Evolutionary conservation across 2,329 filamentous ascomycete genomes (phyloP).

Genomic region (Remersonia thermophila): DNA sequence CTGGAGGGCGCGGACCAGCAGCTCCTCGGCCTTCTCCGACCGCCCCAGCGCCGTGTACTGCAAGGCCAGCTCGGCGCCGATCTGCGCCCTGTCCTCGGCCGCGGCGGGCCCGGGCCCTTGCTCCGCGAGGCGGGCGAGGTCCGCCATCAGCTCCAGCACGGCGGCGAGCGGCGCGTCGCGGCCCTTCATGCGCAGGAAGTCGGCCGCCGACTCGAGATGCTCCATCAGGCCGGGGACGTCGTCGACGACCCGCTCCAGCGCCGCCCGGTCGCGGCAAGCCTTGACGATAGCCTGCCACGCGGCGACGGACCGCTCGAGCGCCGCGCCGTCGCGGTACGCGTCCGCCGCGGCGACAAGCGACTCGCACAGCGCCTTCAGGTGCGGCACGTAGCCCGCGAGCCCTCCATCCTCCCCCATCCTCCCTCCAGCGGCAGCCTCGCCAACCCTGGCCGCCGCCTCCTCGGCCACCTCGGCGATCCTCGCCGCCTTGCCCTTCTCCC

Average conservation of each 20-base stretch:
- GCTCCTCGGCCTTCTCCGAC: slow-evolving; percentile 35
- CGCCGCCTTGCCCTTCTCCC: slow-evolving; percentile 26
- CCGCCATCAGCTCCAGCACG: slow-evolving; percentile 34
- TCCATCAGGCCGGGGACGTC: slow-evolving; percentile 36
- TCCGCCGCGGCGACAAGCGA: slow-evolving; percentile 33
- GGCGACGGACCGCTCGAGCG: slow-evolving; percentile 25
- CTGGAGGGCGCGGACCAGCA: slow-evolving; percentile 38
- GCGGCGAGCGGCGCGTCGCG: slow-evolving; percentile 33
- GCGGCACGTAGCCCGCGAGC: slow-evolving; percentile 33
- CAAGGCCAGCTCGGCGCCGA: slow-evolving; percentile 36
- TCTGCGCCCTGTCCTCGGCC: slow-evolving; percentile 30
- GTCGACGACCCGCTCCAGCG: slow-evolving; percentile 35
- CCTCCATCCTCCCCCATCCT: slow-evolving; percentile 33
- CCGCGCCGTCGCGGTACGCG: slow-evolving; percentile 24
- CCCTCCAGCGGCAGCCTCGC: slow-evolving; percentile 25
- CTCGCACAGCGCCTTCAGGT: slow-evolving; percentile 33
- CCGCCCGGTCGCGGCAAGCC: slow-evolving; percentile 25
- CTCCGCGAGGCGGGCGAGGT: slow-evolving; percentile 28
- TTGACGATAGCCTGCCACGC: slow-evolving; percentile 34
- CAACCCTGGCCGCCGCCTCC: slow-evolving; percentile 26
- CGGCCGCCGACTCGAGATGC: slow-evolving; percentile 37
- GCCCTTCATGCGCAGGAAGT: slow-evolving; percentile 40
- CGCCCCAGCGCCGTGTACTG: slow-evolving; percentile 44
- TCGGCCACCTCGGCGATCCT: slow-evolving; percentile 23
- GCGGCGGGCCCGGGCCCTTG: slow-evolving; percentile 17